phyloP scores from a whole-genome alignment of 345 rosid species.

The Eucalyptus marginata region DNA sequence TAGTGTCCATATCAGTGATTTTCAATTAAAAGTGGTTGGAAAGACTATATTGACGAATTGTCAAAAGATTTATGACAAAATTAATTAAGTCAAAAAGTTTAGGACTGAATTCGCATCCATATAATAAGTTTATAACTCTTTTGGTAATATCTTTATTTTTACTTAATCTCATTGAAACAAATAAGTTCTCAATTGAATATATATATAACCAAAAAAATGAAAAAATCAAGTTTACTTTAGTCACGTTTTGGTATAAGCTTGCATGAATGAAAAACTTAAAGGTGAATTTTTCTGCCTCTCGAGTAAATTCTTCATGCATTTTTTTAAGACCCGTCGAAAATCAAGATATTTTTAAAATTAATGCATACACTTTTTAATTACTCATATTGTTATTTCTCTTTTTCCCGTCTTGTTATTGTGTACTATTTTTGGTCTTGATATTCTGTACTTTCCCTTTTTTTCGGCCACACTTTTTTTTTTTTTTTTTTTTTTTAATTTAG shows the following conservation, averaged over 20 bases:
- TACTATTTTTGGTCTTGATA: neutral
- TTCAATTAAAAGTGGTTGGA: accelerated
- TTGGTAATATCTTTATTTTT: accelerated
- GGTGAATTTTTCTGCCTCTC: neutral
- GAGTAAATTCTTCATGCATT: neutral
- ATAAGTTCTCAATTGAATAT: neutral
- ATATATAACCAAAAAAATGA: neutral
- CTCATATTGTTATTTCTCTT: too few species aligned
- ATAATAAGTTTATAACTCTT: too few species aligned
- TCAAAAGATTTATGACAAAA: too few species aligned
- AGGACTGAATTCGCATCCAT: accelerated
- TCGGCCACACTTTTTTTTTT: neutral
- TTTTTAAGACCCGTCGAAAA: accelerated
- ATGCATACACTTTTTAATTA: neutral
- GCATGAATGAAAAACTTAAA: neutral
- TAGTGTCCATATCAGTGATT: accelerated
- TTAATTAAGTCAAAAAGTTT: accelerated
- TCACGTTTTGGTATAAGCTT: neutral
- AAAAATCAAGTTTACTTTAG: neutral
- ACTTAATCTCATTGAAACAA: neutral
- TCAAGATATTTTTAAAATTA: accelerated
- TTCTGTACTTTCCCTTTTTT: neutral
- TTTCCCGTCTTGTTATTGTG: accelerated
- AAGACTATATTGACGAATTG: accelerated
- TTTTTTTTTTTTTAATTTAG: too few species aligned